Evolutionary conservation across 495 filamentous ascomycete species (phyloP), one percentile per base, ranked within the genome.

Genomic region (Physcia stellaris): DNA sequence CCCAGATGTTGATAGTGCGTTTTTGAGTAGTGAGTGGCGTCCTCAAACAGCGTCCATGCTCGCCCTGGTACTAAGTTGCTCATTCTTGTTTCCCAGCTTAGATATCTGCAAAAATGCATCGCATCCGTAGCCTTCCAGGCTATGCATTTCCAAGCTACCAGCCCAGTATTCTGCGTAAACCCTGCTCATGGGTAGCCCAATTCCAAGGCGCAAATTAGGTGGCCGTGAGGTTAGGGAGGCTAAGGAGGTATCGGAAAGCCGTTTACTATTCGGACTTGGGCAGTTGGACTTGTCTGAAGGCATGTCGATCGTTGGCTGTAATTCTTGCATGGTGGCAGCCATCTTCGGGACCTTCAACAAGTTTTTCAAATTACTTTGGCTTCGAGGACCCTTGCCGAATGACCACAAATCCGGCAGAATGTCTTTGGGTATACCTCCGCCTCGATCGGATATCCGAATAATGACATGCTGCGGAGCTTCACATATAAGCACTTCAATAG

Each of bases 91-190:
- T 16, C 90, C 90, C 39, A 99, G 68, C 59, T 94, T 94, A 4
- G 84, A 88, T 26, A 99, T 94, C 58, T 96, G 88, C 43, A 99
- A 57, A 54, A 96, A 99, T 1, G 83, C 88, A 62, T 99, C 90
- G n/a, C 92, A 86, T 2, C 90, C 90, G 49, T 95, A 99, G 0
- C 90, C 90, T 49, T 96, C 90, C 24, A 99, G 60, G 55, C 79
- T 94, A 56, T 96, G 90, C 43, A 96, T 52, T 54, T 94, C 85
- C 18, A 99, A 58, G 53, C 73, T 88, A 1, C 90, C 90, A 6
- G 92, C 90, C 90, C 90, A 99, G 59, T 96, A 98, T 58, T 99
- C 88, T 12, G 92, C 88, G 55, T 96, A 99, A 11, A 96, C 83
- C 43, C 86, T 73, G 45, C 84, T 92, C 66, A 96, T 80, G 0